Evolutionary conservation across 352 stramenopile species (phyloP).

Genomic region (Pythium coloratum): DNA sequence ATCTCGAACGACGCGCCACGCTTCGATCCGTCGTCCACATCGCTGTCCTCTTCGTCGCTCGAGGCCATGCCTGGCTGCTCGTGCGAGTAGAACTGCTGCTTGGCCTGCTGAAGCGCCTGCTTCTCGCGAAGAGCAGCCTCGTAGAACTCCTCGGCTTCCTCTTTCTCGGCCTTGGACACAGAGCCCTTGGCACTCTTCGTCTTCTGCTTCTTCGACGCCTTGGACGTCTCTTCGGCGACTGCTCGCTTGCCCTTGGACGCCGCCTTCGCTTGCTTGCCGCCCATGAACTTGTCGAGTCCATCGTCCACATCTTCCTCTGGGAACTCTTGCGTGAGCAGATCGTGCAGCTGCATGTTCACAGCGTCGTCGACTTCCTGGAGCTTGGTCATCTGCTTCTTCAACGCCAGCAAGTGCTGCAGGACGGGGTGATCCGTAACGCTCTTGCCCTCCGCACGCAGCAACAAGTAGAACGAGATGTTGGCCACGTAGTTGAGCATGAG

Average conservation of each 20-base stretch:
- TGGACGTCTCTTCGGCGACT: not conserved
- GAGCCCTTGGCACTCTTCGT: constrained; percentile 34
- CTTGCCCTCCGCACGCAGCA: constrained; percentile 79
- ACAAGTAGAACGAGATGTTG: constrained; percentile 88
- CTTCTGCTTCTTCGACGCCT: constrained; percentile 44
- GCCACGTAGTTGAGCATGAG: constrained; percentile 82
- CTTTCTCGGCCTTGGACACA: constrained; percentile 46
- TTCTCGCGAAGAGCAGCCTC: constrained; percentile 56
- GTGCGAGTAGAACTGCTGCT: constrained; percentile 81
- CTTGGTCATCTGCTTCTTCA: constrained; percentile 80
- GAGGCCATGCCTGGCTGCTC: constrained; percentile 51
- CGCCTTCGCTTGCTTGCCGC: constrained; percentile 28
- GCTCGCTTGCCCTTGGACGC: constrained; percentile 34
- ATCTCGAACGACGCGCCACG: constrained; percentile 94
- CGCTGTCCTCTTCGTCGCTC: constrained; percentile 54
- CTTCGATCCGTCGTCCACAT: constrained; percentile 80
- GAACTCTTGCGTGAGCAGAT: constrained; percentile 69
- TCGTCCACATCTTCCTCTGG: constrained; percentile 53
- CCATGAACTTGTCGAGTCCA: constrained; percentile 74
- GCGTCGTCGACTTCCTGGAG: constrained; percentile 54
- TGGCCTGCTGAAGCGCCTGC: constrained; percentile 51
- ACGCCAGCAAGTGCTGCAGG: constrained; percentile 64
- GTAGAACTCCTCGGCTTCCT: constrained; percentile 78
- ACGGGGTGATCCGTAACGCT: constrained; percentile 77
- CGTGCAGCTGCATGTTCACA: constrained; percentile 59